Conservation (phyloP, 495 filamentous ascomycete species). For the Daldinia decipiens region DNA sequence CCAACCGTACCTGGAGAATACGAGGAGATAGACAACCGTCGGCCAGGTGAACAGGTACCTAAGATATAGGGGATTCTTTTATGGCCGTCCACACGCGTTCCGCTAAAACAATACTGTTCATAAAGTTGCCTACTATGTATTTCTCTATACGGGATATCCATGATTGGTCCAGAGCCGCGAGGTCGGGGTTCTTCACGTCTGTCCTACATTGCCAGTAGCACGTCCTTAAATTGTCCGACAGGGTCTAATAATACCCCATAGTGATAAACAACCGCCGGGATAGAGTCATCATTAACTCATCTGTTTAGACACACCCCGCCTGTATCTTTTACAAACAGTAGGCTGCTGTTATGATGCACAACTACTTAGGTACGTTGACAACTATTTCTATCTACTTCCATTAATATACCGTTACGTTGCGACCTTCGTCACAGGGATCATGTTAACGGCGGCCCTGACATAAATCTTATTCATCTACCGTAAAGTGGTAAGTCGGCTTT, state of each 20-base stretch:
- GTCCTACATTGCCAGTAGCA: not conserved
- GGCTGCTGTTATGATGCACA: not conserved
- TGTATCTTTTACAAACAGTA: too few relatives aligned
- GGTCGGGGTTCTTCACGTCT: not conserved
- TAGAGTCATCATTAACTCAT: not conserved
- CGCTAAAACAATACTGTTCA: not conserved
- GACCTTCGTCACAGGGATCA: not conserved
- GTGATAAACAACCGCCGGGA: not conserved
- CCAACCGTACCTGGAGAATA: not conserved
- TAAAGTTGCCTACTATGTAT: conserved; percentile 16
- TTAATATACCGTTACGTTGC: not conserved
- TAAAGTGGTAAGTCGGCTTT: not conserved
- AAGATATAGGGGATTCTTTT: not conserved
- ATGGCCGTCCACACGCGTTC: not conserved
- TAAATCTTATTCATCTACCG: not conserved
- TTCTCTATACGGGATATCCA: not conserved
- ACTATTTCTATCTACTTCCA: not conserved
- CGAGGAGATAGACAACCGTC: not conserved
- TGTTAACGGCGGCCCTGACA: not conserved
- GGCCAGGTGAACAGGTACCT: too few relatives aligned
- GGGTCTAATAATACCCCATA: not conserved
- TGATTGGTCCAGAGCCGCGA: conserved; percentile 15
- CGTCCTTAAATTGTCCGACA: not conserved
- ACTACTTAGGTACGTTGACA: not conserved
- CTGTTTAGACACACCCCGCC: not conserved